These are phyloP conservation scores for Trichoderma arundinaceum DNA, from an alignment of 2,329 filamentous ascomycete genomes.

Conservation along the genomic window DNA sequence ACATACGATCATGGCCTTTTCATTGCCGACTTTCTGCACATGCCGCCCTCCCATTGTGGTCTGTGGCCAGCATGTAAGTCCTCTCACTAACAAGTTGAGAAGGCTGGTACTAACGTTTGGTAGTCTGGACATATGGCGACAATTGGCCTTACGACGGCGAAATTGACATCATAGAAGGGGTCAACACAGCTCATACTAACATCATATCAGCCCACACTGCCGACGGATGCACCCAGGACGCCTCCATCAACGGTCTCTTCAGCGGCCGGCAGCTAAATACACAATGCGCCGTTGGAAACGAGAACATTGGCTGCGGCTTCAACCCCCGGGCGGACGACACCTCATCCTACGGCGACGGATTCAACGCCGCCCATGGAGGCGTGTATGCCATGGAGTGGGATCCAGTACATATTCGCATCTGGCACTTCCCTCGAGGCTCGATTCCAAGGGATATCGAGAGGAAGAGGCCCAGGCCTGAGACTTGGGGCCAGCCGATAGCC, in stretches of 20 bases:
- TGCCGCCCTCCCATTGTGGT: constrained; percentile 73
- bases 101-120: not conserved
- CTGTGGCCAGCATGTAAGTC: constrained; percentile 72
- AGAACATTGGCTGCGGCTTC: constrained; percentile 55
- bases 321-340: constrained; percentile 49
- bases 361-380: constrained; percentile 70
- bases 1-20: constrained; percentile 70
- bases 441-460: constrained; percentile 69
- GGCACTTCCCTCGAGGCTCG: constrained; percentile 72
- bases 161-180: constrained; percentile 73
- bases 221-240: constrained; percentile 42
- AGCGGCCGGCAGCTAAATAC: constrained; percentile 40
- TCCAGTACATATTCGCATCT: constrained; percentile 69
- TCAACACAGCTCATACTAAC: constrained; percentile 65
- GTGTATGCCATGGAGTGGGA: constrained; percentile 77
- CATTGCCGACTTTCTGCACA: constrained; percentile 73
- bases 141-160: constrained; percentile 69
- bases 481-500: constrained; percentile 73
- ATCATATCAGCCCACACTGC: constrained; percentile 66
- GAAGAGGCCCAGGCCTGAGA: constrained; percentile 64
- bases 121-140: constrained; percentile 60
- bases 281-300: constrained; percentile 47
- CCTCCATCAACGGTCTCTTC: constrained; percentile 35
- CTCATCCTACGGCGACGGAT: constrained; percentile 63
- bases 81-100: too few species aligned